Evolutionary conservation across 352 stramenopile species (phyloP).

Genomic region (Pythium grandisporangium): DNA sequence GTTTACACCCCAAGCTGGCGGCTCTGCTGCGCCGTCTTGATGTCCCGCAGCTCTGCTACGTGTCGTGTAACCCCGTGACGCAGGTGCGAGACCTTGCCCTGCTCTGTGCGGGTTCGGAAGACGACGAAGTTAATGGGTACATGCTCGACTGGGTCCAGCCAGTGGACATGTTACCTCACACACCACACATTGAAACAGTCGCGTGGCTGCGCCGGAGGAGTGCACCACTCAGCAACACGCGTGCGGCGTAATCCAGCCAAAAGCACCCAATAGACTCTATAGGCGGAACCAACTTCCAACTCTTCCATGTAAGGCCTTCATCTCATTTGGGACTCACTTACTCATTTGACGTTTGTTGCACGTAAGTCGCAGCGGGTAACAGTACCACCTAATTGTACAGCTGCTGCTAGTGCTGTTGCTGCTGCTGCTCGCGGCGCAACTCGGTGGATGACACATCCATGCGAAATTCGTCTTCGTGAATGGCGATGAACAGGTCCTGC

Average conservation of each 20-base stretch:
- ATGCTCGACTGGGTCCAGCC: constrained; percentile 39
- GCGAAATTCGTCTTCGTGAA: constrained; percentile 72
- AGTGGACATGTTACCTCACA: constrained; percentile 78
- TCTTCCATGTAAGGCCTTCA: no score
- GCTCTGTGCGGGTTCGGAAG: constrained; percentile 12
- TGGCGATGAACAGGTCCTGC: constrained; percentile 49
- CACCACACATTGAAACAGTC: constrained; percentile 70
- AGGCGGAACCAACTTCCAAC: no score
- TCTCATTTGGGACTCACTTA: no score
- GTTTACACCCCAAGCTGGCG: constrained; percentile 60
- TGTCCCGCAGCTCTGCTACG: constrained; percentile 52
- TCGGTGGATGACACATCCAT: constrained; percentile 86
- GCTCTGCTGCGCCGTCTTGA: constrained; percentile 34
- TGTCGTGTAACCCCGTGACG: constrained; percentile 67
- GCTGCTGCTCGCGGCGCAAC: no score
- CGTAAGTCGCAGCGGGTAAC: no score
- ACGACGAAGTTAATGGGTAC: constrained; percentile 15
- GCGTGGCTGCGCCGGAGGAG: constrained; percentile 64
- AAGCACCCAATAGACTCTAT: no score
- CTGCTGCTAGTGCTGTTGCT: no score
- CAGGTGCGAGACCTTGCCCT: constrained; percentile 50
- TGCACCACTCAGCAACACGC: no score
- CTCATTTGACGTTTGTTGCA: no score
- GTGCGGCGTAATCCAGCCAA: no score
- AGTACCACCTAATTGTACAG: no score